These are phyloP conservation scores for Saprolegnia diclina DNA, from an alignment of 352 stramenopile genomes.

Conservation along the genomic window DNA sequence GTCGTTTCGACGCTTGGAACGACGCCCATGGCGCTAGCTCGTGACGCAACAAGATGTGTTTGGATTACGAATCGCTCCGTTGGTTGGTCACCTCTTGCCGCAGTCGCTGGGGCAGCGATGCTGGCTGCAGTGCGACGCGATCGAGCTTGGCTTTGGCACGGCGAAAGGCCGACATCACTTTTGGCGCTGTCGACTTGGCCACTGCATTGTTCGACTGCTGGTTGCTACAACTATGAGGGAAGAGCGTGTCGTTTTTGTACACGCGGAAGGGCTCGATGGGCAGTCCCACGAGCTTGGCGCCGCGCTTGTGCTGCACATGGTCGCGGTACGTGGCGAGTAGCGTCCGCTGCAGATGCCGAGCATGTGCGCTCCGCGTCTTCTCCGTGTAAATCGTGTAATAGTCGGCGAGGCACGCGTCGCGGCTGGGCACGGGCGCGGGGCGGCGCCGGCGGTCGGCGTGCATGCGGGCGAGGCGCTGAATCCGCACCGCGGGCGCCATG, in stretches of 20 bases:
- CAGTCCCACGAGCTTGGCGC: conserved; percentile 10
- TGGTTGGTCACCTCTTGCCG: not conserved
- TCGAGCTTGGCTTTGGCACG: conserved; percentile 4
- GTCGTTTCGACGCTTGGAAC: conserved; percentile 59
- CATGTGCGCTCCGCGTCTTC: not conserved
- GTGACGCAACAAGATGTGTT: not conserved
- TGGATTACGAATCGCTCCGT: not conserved
- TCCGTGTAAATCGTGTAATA: not conserved
- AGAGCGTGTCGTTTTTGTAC: not conserved
- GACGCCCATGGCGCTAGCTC: conserved; percentile 41
- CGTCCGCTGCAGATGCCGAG: conserved; percentile 3
- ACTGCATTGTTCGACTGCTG: not conserved
- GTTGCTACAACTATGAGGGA: not conserved
- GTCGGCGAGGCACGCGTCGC: not conserved
- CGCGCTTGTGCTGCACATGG: conserved; percentile 15
- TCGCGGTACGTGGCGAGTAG: conserved; percentile 4
- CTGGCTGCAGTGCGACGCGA: not conserved
- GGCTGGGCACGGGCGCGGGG: not conserved
- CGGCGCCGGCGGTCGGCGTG: conserved; percentile 26
- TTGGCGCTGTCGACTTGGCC: not conserved
- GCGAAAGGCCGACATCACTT: not conserved
- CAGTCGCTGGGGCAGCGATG: not conserved
- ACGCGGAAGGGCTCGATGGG: conserved; percentile 9
- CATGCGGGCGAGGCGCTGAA: conserved; percentile 57
- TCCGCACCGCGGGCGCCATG: conserved; percentile 62